Base-by-base conservation (phyloP, 1,139 yeast genomes). In the Hyphopichia burtonii region DNA sequence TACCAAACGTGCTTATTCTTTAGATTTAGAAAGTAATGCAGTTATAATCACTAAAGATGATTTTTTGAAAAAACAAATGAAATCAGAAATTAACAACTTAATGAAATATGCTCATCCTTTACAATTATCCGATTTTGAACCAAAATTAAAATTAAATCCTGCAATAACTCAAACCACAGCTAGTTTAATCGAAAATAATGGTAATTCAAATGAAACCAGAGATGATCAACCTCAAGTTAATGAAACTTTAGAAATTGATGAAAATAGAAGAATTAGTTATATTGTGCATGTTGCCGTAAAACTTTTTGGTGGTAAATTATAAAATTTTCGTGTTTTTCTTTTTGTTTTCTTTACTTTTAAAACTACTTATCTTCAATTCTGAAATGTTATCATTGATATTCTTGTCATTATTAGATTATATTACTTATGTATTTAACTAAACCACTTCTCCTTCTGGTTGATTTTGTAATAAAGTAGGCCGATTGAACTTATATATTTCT, bases 11-110 rank as follows among this genome's bases (percentile, higher is more conserved):
- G 91, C 98, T 0, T 93, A 93, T 56, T 76, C 86, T 10, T 78
- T 83, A 45, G 99, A 93, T 59, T 71, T 93, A 49, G 99, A 93
- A 64, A 78, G 93, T 10, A 91, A 93, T 58, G 94, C 91, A 1
- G 68, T 91, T 3, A 63, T 91, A 3, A 68, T 90, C 20, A 91
- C 98, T 2, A 76, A 71, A 44, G 93, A 88, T 58, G 66, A 71
- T 11, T 69, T 63, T 2, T 71, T 93, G 48, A 83, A 83, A 56
- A 46, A 51, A 12, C 61, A 68, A 42, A 82, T 91, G 84, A 66
- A 66, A 31, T 54, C 55, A 1, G 99, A 91, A 61, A 68, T 89
- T 33, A 75, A 77, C 15, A 74, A 87, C 59, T 66, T 91, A 47
- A 64, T 78, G 67, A 53, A 62, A 31, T 65, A 82, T 55, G 77